phyloP scores from a whole-genome alignment of 1,284 basidiomycete genomes.

The Hemileia vastatrix region DNA sequence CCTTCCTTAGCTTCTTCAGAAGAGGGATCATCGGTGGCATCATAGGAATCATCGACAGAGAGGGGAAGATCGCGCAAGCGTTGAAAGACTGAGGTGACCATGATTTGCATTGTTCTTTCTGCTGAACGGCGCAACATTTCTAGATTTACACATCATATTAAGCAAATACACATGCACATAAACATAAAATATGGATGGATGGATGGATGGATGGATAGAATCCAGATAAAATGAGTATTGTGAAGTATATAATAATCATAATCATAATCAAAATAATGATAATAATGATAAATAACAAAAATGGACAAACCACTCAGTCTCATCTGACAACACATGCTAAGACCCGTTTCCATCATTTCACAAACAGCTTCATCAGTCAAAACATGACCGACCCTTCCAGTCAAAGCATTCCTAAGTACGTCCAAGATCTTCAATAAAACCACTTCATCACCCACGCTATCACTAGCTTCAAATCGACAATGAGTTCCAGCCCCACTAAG shows the following conservation, averaged over 20 bases:
- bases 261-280: no score
- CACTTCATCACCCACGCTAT: constrained; percentile 89
- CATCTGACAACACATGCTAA: constrained; percentile 96
- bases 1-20: constrained; percentile 20
- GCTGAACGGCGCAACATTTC: constrained; percentile 84
- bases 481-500: constrained; percentile 82
- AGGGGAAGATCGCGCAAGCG: constrained; percentile 52
- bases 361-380: constrained; percentile 90
- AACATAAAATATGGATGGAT: no score
- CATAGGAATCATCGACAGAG: constrained; percentile 21
- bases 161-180: constrained; percentile 20
- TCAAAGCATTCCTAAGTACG: constrained; percentile 75
- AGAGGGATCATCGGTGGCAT: constrained; percentile 7
- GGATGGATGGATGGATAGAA: no score
- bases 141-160: constrained; percentile 42
- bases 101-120: constrained; percentile 79
- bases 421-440: constrained; percentile 84
- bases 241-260: no score
- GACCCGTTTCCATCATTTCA: constrained; percentile 94
- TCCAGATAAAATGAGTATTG: not conserved
- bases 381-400: constrained; percentile 55
- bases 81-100: constrained; percentile 71
- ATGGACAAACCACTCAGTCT: constrained; percentile 67
- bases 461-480: constrained; percentile 95
- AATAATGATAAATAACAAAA: not conserved